Conservation (phyloP, 2,329 filamentous ascomycete species). For the Coniella vitis region DNA sequence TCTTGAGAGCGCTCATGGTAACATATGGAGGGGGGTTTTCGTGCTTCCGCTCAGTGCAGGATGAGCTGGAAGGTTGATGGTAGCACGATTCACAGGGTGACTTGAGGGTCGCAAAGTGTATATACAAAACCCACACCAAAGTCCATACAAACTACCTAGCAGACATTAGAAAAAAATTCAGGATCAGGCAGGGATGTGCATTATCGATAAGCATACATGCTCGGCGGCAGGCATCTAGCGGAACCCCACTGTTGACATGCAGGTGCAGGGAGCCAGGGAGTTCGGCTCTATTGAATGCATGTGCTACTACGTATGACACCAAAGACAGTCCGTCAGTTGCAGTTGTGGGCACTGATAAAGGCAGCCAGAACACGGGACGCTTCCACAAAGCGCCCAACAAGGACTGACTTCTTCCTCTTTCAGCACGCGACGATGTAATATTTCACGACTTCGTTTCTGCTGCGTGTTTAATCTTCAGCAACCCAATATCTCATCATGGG, state of each 20-base stretch:
- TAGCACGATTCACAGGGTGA: not conserved
- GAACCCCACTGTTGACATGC: not conserved
- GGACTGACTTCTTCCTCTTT: not conserved
- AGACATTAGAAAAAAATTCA: constrained; percentile 7
- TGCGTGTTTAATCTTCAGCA: not conserved
- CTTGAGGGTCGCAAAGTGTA: too few relatives aligned
- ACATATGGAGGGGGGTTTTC: constrained; percentile 17
- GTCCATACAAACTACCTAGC: not conserved
- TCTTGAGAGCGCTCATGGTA: constrained; percentile 50
- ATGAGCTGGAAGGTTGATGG: not conserved
- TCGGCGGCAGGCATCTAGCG: constrained; percentile 1
- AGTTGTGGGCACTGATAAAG: not conserved
- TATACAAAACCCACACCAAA: not conserved
- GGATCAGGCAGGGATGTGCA: constrained; percentile 3
- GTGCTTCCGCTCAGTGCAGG: not conserved
- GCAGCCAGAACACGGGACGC: not conserved
- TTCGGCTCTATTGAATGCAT: not conserved
- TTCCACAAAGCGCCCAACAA: too few relatives aligned
- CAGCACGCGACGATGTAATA: not conserved
- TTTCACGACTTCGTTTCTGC: not conserved
- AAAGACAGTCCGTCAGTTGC: not conserved
- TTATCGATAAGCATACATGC: constrained; percentile 18
- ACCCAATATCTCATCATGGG: constrained; percentile 27
- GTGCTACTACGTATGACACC: not conserved
- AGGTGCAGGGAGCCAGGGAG: not conserved